Conservation (phyloP, 2,329 filamentous ascomycete genomes). For the Colletotrichum salicis region DNA sequence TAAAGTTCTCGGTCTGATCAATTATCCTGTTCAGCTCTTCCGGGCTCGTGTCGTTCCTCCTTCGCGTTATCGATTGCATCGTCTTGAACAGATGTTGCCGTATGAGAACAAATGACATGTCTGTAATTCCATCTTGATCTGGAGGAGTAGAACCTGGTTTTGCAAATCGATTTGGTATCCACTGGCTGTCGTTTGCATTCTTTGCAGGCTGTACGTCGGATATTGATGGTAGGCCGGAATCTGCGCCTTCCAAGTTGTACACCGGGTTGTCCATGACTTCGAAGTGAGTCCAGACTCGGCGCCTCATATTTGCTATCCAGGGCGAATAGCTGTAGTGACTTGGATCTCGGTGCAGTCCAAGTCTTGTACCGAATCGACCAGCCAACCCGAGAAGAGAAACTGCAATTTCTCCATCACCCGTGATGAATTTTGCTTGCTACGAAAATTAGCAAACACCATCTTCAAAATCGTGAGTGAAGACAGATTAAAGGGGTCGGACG, state of each 20-base stretch:
- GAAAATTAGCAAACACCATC: not conserved
- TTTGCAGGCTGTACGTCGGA: conserved; percentile 27
- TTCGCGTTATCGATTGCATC: conserved; percentile 6
- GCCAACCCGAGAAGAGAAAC: conserved; percentile 23
- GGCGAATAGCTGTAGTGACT: conserved; percentile 30
- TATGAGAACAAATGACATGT: conserved; percentile 36
- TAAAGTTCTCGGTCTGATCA: conserved; percentile 20
- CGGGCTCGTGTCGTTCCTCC: conserved; percentile 5
- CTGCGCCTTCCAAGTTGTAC: conserved; percentile 37
- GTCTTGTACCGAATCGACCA: conserved; percentile 26
- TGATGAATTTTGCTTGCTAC: conserved; percentile 31
- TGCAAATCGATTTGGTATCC: conserved; percentile 34
- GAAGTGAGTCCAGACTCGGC: conserved; percentile 28
- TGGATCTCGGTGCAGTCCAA: conserved; percentile 30
- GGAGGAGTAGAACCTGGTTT: conserved; percentile 31
- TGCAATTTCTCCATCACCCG: conserved; percentile 25
- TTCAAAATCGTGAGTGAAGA: not conserved
- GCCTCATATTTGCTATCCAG: conserved; percentile 27
- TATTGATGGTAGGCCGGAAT: conserved; percentile 32
- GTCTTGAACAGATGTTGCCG: conserved; percentile 24
- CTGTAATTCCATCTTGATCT: conserved; percentile 36
- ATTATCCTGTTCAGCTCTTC: conserved; percentile 24
- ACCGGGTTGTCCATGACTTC: conserved; percentile 35
- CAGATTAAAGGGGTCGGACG: not conserved
- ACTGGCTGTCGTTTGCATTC: conserved; percentile 37